Base-by-base conservation (phyloP, 805 yeast genomes). In the Limtongia smithiae region DNA sequence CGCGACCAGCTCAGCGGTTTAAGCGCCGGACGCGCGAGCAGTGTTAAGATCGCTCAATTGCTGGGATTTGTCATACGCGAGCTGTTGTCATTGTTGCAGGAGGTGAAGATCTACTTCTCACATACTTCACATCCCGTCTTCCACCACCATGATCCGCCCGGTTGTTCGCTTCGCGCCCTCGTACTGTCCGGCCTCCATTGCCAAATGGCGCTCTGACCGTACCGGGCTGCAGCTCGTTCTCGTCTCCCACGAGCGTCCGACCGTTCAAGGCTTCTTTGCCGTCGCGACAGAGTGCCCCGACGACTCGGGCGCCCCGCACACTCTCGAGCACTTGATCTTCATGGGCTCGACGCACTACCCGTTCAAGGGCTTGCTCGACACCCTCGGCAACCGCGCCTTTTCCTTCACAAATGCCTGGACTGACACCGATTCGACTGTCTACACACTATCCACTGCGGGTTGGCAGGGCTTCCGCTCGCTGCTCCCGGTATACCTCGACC, bases 371-470 rank as follows among this genome's bases (percentile, higher is more conserved):
- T 71, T 90, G 41, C 71, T 93, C 41, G 98, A 93, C 63, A 82
- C 82, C 9, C 74, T 90, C 44, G 95, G 97, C 4, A 87, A 88
- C 62, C 69, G 85, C 48, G 82, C 88, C 54, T 85, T 83, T 67
- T 84, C 96, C 1, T 33, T 18, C 34, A 93, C 97, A 0, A 93
- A 93, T 63, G 98, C 98, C 0, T 90, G 96, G 96, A 93, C 98
- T 0, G 88, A 84, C 0, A 87, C 93, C 3, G 97, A 93, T 68
- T 95, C 87, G 64, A 93, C 98, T 0, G 96, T 89, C 1, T 93
- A 93, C 61, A 88, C 96, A 2, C 72, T 93, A 48, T 77, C 84
- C 7, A 81, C 95, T 33, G 97, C 97, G 0, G 97, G 97, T 8
- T 90, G 96, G 96, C 87, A 86, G 48, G 97, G 97, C 1, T 93